Evolutionary conservation across 1,284 basidiomycete genomes (phyloP), one percentile per base, ranked within the genome.

Genomic region (Boletus sp.): DNA sequence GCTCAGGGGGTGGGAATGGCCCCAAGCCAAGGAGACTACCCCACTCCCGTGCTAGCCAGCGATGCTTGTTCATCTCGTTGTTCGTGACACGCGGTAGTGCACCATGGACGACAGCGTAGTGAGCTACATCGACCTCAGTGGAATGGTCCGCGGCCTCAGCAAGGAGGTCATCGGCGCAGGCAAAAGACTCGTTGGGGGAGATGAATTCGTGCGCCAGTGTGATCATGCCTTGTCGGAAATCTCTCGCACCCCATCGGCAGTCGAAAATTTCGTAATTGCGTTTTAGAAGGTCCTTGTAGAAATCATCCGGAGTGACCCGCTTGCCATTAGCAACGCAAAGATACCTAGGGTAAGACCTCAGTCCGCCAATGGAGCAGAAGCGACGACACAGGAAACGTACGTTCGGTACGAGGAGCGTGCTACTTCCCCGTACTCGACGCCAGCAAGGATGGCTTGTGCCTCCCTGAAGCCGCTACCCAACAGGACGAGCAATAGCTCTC

Each of bases 71-170:
- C 38, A 64, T 23, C 3, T 35, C 9, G 8, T 62, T 61, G 13
- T 53, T 55, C 3, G 54, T 52, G 21, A 62, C 27, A 1, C 23
- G 44, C 1, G 58, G 50, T 3, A 60, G 17, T 4, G 49, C 14
- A 1, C 60, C 43, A 10, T 58, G 52, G 11, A 65, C 28, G 0
- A 43, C 11, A 0, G 55, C 52, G 23, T 64, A 64, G n/a, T 64
- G 59, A 1, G 10, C 6, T 0, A 25, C n/a, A 7, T 66, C 64
- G 1, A 56, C 8, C 1, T 53, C 30, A 0, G 46, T n/a, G 1
- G 55, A 68, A 17, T 66, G 64, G 5, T 66, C 66, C 1, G 64
- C 59, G n/a, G 54, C 52, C 44, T 66, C 66, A 0, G 66, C 38
- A 13, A 66, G 59, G 0, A 68, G 2, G 10, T 62, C 33, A 1